Evolutionary conservation across 495 filamentous ascomycete genomes (phyloP), one percentile per base, ranked within the genome.

Genomic region (Astrocystis sublimbata): DNA sequence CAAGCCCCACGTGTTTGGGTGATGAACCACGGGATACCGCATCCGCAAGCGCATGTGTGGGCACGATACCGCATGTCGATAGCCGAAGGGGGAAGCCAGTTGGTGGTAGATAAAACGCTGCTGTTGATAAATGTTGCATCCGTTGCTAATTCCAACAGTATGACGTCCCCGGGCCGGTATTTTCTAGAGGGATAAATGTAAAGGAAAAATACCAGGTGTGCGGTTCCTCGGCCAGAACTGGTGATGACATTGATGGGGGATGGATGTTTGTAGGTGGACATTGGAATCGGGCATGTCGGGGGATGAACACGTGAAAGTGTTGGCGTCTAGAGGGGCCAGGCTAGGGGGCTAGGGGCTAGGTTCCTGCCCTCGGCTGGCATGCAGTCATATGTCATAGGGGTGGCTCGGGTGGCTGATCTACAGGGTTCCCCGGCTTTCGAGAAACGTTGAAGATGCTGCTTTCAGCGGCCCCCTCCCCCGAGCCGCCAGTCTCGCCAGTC

Each of bases 401-500:
- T 38, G 58, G 58, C 47, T 46, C 47, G 40, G 58, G 58, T 38
- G 58, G 58, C 47, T 46, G 38, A 53, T 61, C 47, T 61, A 24
- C 58, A 61, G 58, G 58, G 58, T 61, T 61, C 58, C 58, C 58
- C 58, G 40, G 58, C 58, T 61, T 60, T 60, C 26, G n/a, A n/a
- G n/a, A n/a, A n/a, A n/a, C n/a, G n/a, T n/a, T n/a, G n/a, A 52
- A 61, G 58, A 23, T 10, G 28, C 58, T 61, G 36, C 26, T 61
- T 36, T 61, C 38, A 43, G 58, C 58, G 33, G 36, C n/a, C 30
- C 23, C 23, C 40, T 19, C 42, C n/a, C n/a, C n/a, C n/a, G n/a
- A n/a, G 28, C 57, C 57, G 35, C 57, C 57, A 51, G 24, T 51
- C 46, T n/a, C 36, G 47, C 58, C 58, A 38, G 8, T 36, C 4